Evolutionary conservation across 106 monocot species (phyloP).

Genomic region (Phalaenopsis aphrodite): DNA sequence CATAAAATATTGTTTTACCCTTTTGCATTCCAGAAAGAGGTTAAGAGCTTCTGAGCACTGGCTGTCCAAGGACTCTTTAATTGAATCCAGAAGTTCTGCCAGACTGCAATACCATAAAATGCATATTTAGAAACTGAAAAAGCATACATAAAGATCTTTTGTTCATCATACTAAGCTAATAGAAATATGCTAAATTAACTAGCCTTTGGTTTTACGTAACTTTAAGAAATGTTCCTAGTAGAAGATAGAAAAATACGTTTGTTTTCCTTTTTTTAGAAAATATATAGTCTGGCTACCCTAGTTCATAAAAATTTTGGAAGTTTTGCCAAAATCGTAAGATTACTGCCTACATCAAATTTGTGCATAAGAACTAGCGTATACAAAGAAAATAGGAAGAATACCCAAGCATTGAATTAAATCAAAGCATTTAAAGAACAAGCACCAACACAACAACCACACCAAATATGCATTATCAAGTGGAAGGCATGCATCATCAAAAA

Average conservation of each 20-base stretch:
- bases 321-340: not conserved
- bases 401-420: not conserved
- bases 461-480: not conserved
- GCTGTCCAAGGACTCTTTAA: constrained; percentile 81
- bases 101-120: constrained; percentile 39
- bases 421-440: not conserved
- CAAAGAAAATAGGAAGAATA: not conserved
- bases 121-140: not conserved
- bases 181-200: not conserved
- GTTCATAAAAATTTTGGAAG: not conserved
- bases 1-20: constrained; percentile 30
- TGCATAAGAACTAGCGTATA: too few species aligned
- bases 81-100: constrained; percentile 71
- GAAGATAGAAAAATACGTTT: not conserved
- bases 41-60: constrained; percentile 31
- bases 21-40: constrained; percentile 68
- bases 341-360: too few species aligned
- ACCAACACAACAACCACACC: not conserved
- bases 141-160: not conserved
- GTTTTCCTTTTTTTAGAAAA: not conserved
- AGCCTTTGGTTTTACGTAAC: not conserved
- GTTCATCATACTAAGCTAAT: not conserved
- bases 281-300: not conserved
- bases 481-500: not conserved
- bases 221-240: not conserved